phyloP scores from a whole-genome alignment of 2,329 filamentous ascomycete species.

The Xylaria sp. region DNA sequence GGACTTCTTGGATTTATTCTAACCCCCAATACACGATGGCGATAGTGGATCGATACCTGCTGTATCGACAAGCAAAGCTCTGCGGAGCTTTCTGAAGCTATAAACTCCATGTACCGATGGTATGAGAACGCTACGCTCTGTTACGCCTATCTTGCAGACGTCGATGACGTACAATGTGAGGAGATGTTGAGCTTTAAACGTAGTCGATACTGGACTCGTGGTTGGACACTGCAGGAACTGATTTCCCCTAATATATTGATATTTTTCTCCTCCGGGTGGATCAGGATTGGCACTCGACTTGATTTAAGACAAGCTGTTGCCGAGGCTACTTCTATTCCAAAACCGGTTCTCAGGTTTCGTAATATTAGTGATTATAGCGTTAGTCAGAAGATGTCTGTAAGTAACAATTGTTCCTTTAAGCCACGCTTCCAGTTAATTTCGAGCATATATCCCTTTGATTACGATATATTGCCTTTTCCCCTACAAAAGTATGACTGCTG shows the following conservation, averaged over 20 bases:
- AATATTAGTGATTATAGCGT: slow-evolving; percentile 23
- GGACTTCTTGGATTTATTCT: neutral
- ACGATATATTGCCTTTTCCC: neutral
- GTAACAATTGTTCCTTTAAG: neutral
- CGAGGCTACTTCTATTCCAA: slow-evolving; percentile 13
- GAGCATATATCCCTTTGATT: neutral
- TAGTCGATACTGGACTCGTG: slow-evolving; percentile 22
- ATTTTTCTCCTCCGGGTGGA: slow-evolving; percentile 20
- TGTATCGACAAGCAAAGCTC: slow-evolving; percentile 26
- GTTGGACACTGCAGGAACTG: slow-evolving; percentile 20
- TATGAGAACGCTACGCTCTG: slow-evolving; percentile 27
- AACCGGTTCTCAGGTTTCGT: slow-evolving; percentile 15
- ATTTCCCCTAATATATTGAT: slow-evolving; percentile 15
- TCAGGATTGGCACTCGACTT: slow-evolving; percentile 12
- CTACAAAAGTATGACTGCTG: slow-evolving; percentile 16
- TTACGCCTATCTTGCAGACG: slow-evolving; percentile 26
- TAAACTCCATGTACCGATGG: slow-evolving; percentile 17
- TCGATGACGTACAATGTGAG: slow-evolving; percentile 6
- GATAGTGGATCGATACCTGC: slow-evolving; percentile 32
- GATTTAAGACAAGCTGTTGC: slow-evolving; percentile 12
- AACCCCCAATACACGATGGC: slow-evolving; percentile 2
- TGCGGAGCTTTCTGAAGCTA: slow-evolving; percentile 22
- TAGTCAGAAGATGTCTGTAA: slow-evolving; percentile 26
- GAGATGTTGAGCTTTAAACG: slow-evolving; percentile 8
- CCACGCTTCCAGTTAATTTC: neutral